Base-by-base conservation (phyloP, 305 asterid genomes). In the Solanum chacoense region DNA sequence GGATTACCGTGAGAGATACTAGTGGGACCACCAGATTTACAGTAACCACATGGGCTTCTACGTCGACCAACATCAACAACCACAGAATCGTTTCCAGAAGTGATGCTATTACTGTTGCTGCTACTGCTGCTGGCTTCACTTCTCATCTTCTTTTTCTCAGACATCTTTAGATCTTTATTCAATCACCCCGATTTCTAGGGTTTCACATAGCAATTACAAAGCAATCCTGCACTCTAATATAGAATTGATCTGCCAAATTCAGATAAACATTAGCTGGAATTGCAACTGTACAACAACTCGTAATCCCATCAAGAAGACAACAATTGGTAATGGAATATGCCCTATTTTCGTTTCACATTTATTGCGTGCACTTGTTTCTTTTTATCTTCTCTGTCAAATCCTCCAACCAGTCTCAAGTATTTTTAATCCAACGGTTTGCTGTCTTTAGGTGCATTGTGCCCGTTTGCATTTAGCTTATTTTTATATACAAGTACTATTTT, bases 81-180 rank as follows among this genome's bases (percentile, higher is more conserved):
- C 67, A 94, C 92, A 93, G 98, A 96, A 89, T 93, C 97, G 87
- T 88, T 84, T 89, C 91, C 94, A 67, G 93, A 93, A 24, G 91
- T 50, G 83, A 59, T 50, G 14, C 80, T 74, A 69, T 89, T 92
- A 90, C 92, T 93, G 91, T 98, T 95, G 87, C 95, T 95, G 89
- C 98, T 95, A 42, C 99, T 95, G 88, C 95, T 97, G 90, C 99
- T 95, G 38, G 98, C 98, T 93, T 94, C 97, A 95, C 93, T 94
- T 88, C 92, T 90, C 94, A 90, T 91, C 92, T 93, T 95, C 95
- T 92, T 95, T 87, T 92, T 91, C 88, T 96, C 98, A 88, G 98
- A 95, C 99, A 97, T 97, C 86, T 14, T 45, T 87, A 91, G 67
- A 89, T 81, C 84, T 90, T 85, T 32, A 13, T 74, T 63, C 63